Conservation (phyloP, 2,329 filamentous ascomycete species). For the Cordyceps cicadae region DNA sequence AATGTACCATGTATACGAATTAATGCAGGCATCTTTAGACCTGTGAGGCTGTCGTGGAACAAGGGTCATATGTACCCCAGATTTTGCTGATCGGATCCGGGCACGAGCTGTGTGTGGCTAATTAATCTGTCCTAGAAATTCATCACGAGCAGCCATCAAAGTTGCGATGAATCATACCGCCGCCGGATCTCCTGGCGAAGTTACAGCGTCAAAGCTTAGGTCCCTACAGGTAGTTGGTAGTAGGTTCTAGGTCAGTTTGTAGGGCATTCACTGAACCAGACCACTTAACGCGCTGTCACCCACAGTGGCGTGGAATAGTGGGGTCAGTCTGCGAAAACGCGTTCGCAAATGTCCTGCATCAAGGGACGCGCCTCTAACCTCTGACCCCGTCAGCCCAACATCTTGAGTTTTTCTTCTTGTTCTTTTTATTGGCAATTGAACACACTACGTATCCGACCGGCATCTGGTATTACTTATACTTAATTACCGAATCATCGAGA, state of each 20-base stretch:
- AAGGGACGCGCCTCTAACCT: not conserved
- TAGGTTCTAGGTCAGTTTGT: too few species aligned
- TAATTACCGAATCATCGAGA: not conserved
- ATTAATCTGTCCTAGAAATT: not conserved
- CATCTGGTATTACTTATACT: not conserved
- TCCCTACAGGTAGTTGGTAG: too few species aligned
- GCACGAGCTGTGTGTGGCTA: not conserved
- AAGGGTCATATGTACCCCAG: not conserved
- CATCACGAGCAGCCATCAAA: not conserved
- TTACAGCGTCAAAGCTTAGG: too few species aligned
- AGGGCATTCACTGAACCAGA: not conserved
- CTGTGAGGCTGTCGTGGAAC: not conserved
- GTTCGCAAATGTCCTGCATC: not conserved
- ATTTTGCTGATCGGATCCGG: not conserved
- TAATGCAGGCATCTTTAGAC: not conserved
- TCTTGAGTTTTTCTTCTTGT: not conserved
- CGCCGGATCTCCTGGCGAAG: too few species aligned
- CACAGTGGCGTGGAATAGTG: not conserved
- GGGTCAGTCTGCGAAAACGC: conserved; percentile 1
- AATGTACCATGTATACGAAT: too few species aligned
- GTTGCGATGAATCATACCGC: too few species aligned
- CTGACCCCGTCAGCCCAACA: not conserved
- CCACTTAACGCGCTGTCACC: conserved; percentile 3
- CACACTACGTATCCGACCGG: not conserved
- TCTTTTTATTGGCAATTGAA: not conserved